These are phyloP conservation scores for Rhizopus sp. DNA, from an alignment of 371 early-diverging fungal genomes.

Conservation along the genomic window DNA sequence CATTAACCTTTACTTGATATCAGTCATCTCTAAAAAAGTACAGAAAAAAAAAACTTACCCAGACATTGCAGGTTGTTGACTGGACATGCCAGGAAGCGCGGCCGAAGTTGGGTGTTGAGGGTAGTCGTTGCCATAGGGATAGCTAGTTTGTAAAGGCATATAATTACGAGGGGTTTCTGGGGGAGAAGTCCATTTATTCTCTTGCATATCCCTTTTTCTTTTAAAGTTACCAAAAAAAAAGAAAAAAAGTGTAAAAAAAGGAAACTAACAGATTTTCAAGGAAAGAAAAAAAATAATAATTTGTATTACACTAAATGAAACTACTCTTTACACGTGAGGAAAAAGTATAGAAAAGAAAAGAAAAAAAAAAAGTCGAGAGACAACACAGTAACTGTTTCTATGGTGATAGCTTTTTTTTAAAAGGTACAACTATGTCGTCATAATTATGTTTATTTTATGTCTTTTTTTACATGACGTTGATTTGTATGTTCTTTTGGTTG, in stretches of 20 bases:
- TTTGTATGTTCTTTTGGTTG: too few species aligned
- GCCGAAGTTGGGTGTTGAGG: conserved; percentile 5
- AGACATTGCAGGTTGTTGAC: conserved; percentile 20
- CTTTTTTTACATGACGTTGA: too few species aligned
- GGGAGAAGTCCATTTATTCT: conserved; percentile 32
- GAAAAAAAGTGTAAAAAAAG: conserved; percentile 9
- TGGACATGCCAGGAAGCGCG: conserved; percentile 24
- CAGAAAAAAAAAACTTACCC: conserved; percentile 18
- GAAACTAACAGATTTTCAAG: not conserved
- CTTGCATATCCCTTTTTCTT: conserved; percentile 21
- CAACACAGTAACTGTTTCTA: too few species aligned
- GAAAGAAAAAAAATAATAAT: conserved; percentile 7
- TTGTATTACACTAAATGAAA: conserved; percentile 13
- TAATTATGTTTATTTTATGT: too few species aligned
- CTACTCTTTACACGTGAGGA: conserved; percentile 15
- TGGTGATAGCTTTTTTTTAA: too few species aligned
- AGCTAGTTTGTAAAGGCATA: conserved; percentile 27
- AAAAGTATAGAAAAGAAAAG: too few species aligned
- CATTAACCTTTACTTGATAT: conserved; percentile 19
- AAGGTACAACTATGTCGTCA: too few species aligned
- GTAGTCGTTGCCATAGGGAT: conserved; percentile 21
- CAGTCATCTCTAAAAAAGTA: not conserved
- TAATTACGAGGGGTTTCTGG: conserved; percentile 31
- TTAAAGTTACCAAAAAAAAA: conserved; percentile 8
- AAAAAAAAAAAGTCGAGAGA: too few species aligned